A percentile compares a stretch with the other conserved stretches of the same genome.
Evolutionary conservation across 768 basidiomycete genomes (phyloP).

Genomic region (Leccinum fibrillosum): DNA sequence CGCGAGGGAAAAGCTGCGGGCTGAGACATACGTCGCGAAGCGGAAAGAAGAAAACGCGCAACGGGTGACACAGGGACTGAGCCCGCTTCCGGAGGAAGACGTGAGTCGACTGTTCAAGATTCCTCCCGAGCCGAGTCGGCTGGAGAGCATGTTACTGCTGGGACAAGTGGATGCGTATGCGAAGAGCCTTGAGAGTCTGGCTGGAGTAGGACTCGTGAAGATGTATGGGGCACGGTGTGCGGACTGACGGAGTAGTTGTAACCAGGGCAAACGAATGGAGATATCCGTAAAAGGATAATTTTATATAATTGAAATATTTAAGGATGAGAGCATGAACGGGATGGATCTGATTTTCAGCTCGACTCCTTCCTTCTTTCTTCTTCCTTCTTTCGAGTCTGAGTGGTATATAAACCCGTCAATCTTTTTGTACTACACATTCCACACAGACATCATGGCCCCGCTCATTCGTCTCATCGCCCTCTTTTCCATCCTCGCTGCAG

Average conservation of each 20-base stretch:
- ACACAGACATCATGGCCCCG: slow-evolving; percentile 26
- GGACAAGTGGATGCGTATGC: slow-evolving; percentile 88
- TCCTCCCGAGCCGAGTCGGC: slow-evolving; percentile 80
- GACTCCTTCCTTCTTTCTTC: background rate
- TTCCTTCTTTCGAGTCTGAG: background rate
- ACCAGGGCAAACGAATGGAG: background rate
- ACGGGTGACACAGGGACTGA: slow-evolving; percentile 77
- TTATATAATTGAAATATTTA: background rate
- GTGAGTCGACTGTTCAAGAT: slow-evolving; percentile 83
- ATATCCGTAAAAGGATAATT: background rate
- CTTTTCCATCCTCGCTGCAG: slow-evolving; percentile 36
- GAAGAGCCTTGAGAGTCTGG: slow-evolving; percentile 66
- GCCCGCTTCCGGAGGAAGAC: slow-evolving; percentile 86
- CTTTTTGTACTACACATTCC: slow-evolving; percentile 3
- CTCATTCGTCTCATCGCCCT: slow-evolving; percentile 43
- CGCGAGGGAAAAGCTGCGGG: slow-evolving; percentile 74
- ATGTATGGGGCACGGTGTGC: slow-evolving; percentile 71
- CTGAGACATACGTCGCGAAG: slow-evolving; percentile 77
- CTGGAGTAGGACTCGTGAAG: slow-evolving; percentile 67
- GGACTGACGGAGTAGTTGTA: background rate
- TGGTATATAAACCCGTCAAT: slow-evolving; percentile 16
- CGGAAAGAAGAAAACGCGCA: slow-evolving; percentile 84
- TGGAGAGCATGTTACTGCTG: slow-evolving; percentile 82
- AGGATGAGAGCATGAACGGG: background rate
- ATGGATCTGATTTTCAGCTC: background rate